Evolutionary conservation across 495 filamentous ascomycete genomes (phyloP), one percentile per base, ranked within the genome.

Genomic region (Neurospora terricola): DNA sequence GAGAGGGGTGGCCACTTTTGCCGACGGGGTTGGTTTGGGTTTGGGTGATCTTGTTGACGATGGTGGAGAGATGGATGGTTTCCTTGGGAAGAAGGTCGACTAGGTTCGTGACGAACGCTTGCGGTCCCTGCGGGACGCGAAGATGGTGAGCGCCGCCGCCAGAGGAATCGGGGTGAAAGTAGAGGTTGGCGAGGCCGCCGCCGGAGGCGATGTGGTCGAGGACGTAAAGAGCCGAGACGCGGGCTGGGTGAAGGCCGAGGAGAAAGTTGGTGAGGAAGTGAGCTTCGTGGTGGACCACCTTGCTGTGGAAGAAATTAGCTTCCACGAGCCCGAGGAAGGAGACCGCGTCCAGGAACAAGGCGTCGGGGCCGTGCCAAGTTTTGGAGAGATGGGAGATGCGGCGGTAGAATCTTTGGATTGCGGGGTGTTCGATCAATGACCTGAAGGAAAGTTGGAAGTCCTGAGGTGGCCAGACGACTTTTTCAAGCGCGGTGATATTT

Each of bases 181-280:
- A 73, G 71, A 87, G 79, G n/a, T 80, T 75, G 21, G 82, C 43
- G 5, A 88, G 72, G 0, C 86, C 85, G 1, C 80, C 81, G 3
- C 82, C 82, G 34, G 79, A 79, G 71, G 81, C 81, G 78, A 82
- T 83, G 76, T 88, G 87, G 66, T 84, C 81, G n/a, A 89, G 76
- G 74, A 87, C 83, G 72, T 77, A 88, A 0, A 84, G 72, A 7
- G 83, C 82, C 62, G 80, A 83, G 30, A 88, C 71, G 9, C 88
- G 83, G 0, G 39, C 45, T n/a, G 78, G 73, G 21, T 85, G 82
- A 16, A 81, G 73, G 14, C 86, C 85, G 3, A 87, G 79, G 79
- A 88, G 84, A 3, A 80, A 84, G 6, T 80, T 79, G 1, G 80
- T 77, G 76, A 85, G 84, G 38, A 84, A 71, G 16, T 75, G 77